These are phyloP conservation scores for Colletotrichum tropicicola DNA, from an alignment of 2,329 filamentous ascomycete species.

Conservation along the genomic window DNA sequence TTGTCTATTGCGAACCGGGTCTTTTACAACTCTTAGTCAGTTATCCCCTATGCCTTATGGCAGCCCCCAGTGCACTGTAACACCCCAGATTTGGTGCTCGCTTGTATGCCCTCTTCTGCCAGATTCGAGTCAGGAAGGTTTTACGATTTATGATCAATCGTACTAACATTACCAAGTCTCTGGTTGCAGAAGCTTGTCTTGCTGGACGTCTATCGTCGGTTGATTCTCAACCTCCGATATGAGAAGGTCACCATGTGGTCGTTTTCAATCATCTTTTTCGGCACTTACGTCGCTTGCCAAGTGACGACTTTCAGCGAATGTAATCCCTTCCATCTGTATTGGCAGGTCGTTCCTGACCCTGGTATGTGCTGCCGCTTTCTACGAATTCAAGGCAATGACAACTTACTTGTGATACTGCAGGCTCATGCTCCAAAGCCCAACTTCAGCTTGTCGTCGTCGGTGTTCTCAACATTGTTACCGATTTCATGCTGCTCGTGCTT, in stretches of 20 bases:
- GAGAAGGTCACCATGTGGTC: constrained; percentile 36
- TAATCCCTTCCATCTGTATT: constrained; percentile 61
- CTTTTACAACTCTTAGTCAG: constrained; percentile 45
- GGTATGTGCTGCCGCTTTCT: constrained; percentile 33
- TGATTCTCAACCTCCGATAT: constrained; percentile 34
- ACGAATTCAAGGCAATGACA: neutral
- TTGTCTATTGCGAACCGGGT: constrained; percentile 42
- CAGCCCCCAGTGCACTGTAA: neutral
- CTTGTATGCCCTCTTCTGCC: constrained; percentile 1
- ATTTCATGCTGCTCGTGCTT: constrained; percentile 39
- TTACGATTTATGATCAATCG: neutral
- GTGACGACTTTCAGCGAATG: constrained; percentile 46
- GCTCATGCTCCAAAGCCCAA: constrained; percentile 39
- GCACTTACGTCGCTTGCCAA: constrained; percentile 41
- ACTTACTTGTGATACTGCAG: constrained; percentile 15
- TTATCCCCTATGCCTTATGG: constrained; percentile 12
- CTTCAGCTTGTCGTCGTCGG: constrained; percentile 43
- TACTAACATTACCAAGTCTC: constrained; percentile 31
- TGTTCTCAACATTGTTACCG: constrained; percentile 43
- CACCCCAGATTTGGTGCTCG: neutral
- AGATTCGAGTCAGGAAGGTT: constrained; percentile 2
- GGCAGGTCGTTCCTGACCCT: constrained; percentile 58
- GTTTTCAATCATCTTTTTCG: constrained; percentile 39
- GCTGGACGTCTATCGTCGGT: constrained; percentile 36
- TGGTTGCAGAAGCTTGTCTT: constrained; percentile 41